Evolutionary conservation across 1,284 basidiomycete genomes (phyloP).

Genomic region (Heterobasidion parviporum): DNA sequence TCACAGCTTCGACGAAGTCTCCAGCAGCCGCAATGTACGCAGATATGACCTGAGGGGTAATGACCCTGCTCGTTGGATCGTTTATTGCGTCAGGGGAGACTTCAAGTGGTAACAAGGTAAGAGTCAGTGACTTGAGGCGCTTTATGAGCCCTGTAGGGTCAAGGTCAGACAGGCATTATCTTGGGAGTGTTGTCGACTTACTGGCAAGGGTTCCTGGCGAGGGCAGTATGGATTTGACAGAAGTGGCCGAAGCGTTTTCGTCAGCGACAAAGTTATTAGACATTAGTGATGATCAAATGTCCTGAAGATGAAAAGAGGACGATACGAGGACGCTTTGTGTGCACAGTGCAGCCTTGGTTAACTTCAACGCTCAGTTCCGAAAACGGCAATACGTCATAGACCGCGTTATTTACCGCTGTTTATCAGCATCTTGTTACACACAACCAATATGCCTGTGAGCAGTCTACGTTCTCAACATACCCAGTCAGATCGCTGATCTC

Average conservation of each 20-base stretch:
- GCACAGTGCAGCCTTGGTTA: too few species aligned
- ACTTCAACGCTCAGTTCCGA: background rate
- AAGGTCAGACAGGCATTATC: background rate
- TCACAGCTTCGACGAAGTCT: conserved; percentile 74
- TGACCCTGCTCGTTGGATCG: conserved; percentile 62
- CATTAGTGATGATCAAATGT: background rate
- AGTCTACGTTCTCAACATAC: background rate
- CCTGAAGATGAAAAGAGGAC: background rate
- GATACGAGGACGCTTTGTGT: background rate
- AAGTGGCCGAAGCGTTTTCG: conserved; percentile 39
- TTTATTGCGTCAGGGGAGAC: conserved; percentile 53
- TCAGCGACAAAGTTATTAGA: conserved; percentile 3
- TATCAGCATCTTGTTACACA: background rate
- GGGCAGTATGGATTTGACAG: conserved; percentile 41
- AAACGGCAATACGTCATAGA: background rate
- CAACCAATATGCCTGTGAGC: conserved; percentile 50
- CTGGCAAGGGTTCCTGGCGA: conserved; percentile 68
- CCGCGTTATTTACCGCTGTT: background rate
- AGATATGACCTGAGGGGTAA: conserved; percentile 61
- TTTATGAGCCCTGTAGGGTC: conserved; percentile 60
- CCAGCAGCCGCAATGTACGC: conserved; percentile 63
- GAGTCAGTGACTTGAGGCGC: conserved; percentile 71
- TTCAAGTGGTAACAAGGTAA: conserved; percentile 76
- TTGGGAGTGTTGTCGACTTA: conserved; percentile 23
- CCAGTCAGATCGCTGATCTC: background rate